Evolutionary conservation across 2,329 filamentous ascomycete species (phyloP).

Genomic region (Rugonectria rugulosa): DNA sequence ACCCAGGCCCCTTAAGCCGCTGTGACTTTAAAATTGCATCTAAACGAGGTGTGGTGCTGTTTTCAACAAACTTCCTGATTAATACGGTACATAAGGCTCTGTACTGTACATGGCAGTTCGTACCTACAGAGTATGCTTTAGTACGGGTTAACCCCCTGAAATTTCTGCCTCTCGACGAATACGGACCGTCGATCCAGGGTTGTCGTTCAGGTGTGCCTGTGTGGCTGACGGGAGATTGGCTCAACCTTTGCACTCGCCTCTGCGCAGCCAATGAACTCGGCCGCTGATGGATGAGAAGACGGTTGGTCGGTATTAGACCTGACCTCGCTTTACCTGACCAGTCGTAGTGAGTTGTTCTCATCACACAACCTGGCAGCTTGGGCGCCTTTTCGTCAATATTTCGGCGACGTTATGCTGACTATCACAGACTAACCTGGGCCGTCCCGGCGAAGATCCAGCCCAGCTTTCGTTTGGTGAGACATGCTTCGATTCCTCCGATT

Average conservation of each 20-base stretch:
- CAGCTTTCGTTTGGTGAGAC: conserved; percentile 27
- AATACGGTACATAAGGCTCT: no score
- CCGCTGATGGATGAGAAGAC: no score
- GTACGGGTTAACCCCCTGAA: neutral
- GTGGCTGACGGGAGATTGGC: conserved; percentile 34
- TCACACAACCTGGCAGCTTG: conserved; percentile 1
- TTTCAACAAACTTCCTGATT: no score
- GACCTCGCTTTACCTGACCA: conserved; percentile 10
- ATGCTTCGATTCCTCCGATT: conserved; percentile 23
- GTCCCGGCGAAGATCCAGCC: conserved; percentile 6
- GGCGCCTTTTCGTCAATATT: conserved; percentile 8
- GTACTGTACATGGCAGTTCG: no score
- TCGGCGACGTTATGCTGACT: conserved; percentile 15
- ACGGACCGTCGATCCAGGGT: conserved; percentile 38
- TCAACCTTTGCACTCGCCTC: no score
- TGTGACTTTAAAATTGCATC: no score
- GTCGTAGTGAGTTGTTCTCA: conserved; percentile 1
- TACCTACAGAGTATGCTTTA: no score
- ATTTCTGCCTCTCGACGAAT: conserved; percentile 7
- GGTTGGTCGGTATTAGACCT: neutral
- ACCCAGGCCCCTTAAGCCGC: neutral
- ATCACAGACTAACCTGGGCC: conserved; percentile 20
- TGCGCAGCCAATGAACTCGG: no score
- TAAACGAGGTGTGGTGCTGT: no score
- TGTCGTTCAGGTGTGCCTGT: conserved; percentile 25